A percentile compares a stretch with the other conserved stretches of the same genome.
Evolutionary conservation across 306 rosid genomes (phyloP).

Genomic region (Neltuma alba): DNA sequence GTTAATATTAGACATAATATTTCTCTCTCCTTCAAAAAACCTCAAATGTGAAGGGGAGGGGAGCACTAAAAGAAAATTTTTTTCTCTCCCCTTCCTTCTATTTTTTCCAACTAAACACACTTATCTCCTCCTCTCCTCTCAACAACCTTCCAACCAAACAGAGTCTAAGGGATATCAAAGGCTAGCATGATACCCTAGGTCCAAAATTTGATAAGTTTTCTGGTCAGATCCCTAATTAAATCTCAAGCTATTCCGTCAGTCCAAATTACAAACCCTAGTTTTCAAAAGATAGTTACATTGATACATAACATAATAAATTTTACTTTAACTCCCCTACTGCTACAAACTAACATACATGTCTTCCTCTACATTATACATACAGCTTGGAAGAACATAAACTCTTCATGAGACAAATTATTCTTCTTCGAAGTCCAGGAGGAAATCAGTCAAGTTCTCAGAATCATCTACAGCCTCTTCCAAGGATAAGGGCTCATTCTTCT

Average conservation of each 20-base stretch:
- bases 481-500: conserved; percentile 66
- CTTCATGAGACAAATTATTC: conserved; percentile 43
- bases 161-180: not conserved
- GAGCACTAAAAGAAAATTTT: too few relatives aligned
- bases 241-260: not conserved
- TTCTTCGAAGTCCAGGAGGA: conserved; percentile 89
- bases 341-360: conserved; percentile 1
- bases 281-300: not conserved
- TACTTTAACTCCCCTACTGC: not conserved
- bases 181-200: not conserved
- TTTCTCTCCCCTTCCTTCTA: too few relatives aligned
- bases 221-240: not conserved
- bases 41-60: too few relatives aligned
- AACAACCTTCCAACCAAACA: too few relatives aligned
- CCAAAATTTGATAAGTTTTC: not conserved
- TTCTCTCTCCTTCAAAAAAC: too few relatives aligned
- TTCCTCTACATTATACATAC: conserved; percentile 9
- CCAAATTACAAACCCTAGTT: not conserved
- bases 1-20: too few relatives aligned
- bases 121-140: too few relatives aligned
- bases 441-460: conserved; percentile 89
- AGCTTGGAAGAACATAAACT: conserved; percentile 9
- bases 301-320: not conserved
- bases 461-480: conserved; percentile 78
- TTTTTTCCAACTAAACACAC: too few relatives aligned